phyloP scores from a whole-genome alignment of 2,329 filamentous ascomycete genomes.

The Teratosphaeria destructans region DNA sequence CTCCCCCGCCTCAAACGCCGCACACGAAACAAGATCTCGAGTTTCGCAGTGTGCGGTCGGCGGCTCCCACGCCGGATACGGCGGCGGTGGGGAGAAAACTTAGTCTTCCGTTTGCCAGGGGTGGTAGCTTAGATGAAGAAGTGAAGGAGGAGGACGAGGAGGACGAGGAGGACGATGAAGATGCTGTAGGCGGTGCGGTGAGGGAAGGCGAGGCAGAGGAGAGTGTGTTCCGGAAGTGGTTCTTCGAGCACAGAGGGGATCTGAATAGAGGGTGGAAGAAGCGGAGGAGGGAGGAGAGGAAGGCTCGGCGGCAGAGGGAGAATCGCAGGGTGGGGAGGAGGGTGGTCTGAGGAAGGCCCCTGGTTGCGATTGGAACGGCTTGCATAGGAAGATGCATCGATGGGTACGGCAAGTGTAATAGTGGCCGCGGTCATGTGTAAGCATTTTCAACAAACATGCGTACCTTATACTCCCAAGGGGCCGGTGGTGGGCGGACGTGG shows the following conservation, averaged over 20 bases:
- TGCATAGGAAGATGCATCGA: no score
- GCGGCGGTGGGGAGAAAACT: constrained; percentile 61
- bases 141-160: constrained; percentile 34
- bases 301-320: constrained; percentile 49
- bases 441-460: neutral
- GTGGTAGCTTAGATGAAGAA: constrained; percentile 30
- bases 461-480: no score
- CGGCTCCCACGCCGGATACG: constrained; percentile 90
- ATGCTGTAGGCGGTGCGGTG: neutral
- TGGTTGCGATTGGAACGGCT: no score
- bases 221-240: constrained; percentile 52
- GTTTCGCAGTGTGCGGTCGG: constrained; percentile 65
- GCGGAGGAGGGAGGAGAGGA: constrained; percentile 48
- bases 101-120: constrained; percentile 39
- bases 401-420: no score
- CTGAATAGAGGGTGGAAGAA: constrained; percentile 43
- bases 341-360: constrained; percentile 4
- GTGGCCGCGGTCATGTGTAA: neutral
- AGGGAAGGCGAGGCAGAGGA: constrained; percentile 26
- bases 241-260: constrained; percentile 43
- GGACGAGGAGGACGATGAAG: constrained; percentile 11
- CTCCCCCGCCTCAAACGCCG: constrained; percentile 59
- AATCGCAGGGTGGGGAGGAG: constrained; percentile 42
- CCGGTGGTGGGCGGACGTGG: no score
- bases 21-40: constrained; percentile 72